These are phyloP conservation scores for Penicillium paneum DNA, from an alignment of 2,329 filamentous ascomycete genomes.

Conservation along the genomic window DNA sequence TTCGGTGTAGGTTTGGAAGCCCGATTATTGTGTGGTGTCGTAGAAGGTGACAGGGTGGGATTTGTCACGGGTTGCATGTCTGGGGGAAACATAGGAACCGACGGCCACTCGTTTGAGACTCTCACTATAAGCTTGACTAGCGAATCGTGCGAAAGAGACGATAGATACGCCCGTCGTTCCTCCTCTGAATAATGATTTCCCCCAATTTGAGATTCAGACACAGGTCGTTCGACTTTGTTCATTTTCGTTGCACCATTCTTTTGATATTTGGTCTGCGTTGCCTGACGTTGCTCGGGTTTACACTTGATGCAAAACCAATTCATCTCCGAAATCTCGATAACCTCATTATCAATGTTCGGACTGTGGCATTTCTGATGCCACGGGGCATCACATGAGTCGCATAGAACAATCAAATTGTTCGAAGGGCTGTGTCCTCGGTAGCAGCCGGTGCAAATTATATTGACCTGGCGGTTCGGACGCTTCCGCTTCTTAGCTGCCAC, in stretches of 20 bases:
- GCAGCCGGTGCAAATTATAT: conserved; percentile 66
- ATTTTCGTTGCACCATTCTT: neutral
- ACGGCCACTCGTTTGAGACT: conserved; percentile 59
- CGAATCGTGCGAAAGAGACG: conserved; percentile 57
- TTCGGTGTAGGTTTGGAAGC: neutral
- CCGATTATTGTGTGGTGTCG: neutral
- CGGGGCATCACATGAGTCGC: conserved; percentile 72
- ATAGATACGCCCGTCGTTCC: conserved; percentile 63
- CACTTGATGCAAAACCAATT: conserved; percentile 72
- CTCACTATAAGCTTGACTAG: conserved; percentile 65
- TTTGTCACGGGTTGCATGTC: conserved; percentile 28
- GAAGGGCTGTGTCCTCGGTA: conserved; percentile 66
- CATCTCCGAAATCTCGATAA: conserved; percentile 62
- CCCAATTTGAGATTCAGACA: conserved; percentile 20
- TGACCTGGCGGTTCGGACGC: conserved; percentile 47
- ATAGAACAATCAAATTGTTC: conserved; percentile 81
- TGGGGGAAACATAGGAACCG: conserved; percentile 62
- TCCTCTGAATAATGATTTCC: conserved; percentile 29
- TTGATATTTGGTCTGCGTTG: conserved; percentile 31
- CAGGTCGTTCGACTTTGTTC: neutral
- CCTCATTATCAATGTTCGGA: conserved; percentile 67
- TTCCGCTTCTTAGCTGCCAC: conserved; percentile 54
- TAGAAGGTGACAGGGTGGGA: neutral
- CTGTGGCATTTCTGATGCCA: conserved; percentile 84
- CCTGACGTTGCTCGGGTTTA: conserved; percentile 47